Conservation (phyloP, 192 early-diverging fungal species). For the Geranomyces michiganensis region DNA sequence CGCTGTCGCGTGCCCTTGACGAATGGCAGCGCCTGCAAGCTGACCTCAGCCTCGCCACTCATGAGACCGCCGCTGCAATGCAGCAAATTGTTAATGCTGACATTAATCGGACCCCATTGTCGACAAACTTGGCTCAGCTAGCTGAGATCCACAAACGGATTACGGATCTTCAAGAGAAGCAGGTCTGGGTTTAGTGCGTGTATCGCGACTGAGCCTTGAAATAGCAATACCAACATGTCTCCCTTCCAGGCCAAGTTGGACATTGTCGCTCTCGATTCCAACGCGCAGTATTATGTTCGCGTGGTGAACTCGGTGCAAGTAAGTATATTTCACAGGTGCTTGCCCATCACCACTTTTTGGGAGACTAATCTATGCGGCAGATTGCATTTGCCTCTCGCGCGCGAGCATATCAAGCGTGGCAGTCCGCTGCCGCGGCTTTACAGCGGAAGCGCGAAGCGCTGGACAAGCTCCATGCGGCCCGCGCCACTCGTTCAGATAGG, state of each 20-base stretch:
- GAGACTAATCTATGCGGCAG: slow-evolving; percentile 29
- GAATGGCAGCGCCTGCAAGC: slow-evolving; percentile 36
- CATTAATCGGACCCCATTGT: slow-evolving; percentile 61
- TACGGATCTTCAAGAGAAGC: slow-evolving; percentile 75
- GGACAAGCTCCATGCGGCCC: slow-evolving; percentile 33
- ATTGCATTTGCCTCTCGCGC: slow-evolving; percentile 75
- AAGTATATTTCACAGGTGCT: background rate
- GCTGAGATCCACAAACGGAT: slow-evolving; percentile 81
- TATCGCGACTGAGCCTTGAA: background rate
- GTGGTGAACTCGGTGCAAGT: slow-evolving; percentile 80
- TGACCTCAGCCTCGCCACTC: slow-evolving; percentile 56
- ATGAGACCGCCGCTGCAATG: slow-evolving; percentile 84
- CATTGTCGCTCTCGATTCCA: slow-evolving; percentile 72
- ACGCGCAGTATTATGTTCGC: slow-evolving; percentile 88
- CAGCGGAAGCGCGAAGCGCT: slow-evolving; percentile 63
- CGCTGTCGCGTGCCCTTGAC: slow-evolving; percentile 77
- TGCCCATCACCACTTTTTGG: background rate
- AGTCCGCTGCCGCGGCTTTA: slow-evolving; percentile 69
- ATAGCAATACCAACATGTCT: background rate
- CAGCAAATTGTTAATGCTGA: slow-evolving; percentile 72
- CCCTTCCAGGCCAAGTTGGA: slow-evolving; percentile 64
- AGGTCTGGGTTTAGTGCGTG: slow-evolving; percentile 41
- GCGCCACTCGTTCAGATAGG: slow-evolving; percentile 52
- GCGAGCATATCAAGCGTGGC: slow-evolving; percentile 69
- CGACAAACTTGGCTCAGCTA: slow-evolving; percentile 69